These are phyloP conservation scores for Candida peoriensis DNA, from an alignment of 805 yeast species.

Conservation along the genomic window DNA sequence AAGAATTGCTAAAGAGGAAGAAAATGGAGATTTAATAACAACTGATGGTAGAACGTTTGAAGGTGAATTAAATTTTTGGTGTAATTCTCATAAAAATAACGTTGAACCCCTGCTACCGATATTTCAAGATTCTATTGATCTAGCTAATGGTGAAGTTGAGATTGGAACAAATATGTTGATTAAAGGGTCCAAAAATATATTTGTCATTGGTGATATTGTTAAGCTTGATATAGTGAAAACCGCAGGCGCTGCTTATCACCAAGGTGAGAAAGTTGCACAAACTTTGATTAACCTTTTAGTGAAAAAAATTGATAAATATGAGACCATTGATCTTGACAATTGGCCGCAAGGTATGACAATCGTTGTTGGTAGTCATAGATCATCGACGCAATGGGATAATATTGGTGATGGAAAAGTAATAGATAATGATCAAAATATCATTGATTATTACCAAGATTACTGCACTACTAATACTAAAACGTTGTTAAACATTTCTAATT, in stretches of 20 bases:
- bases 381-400: conserved; percentile 20
- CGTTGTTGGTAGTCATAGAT: conserved; percentile 21
- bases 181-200: conserved; percentile 24
- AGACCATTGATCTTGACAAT: conserved; percentile 9
- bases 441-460: conserved; percentile 29
- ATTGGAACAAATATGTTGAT: conserved; percentile 24
- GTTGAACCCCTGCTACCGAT: conserved; percentile 23
- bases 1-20: conserved; percentile 26
- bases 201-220: conserved; percentile 33
- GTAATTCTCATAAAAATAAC: conserved; percentile 31
- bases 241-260: conserved; percentile 34
- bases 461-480: conserved; percentile 13
- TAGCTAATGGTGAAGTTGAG: conserved; percentile 18
- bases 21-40: conserved; percentile 19
- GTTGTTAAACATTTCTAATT: conserved; percentile 9
- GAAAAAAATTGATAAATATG: conserved; percentile 10
- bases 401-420: conserved; percentile 26
- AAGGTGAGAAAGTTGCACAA: conserved; percentile 19
- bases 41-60: conserved; percentile 24
- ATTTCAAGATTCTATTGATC: conserved; percentile 22
- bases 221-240: conserved; percentile 34
- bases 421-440: conserved; percentile 21
- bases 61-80: conserved; percentile 33
- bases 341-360: conserved; percentile 24
- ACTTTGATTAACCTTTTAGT: conserved; percentile 15